Evolutionary conservation across 257 asterid species (phyloP), one percentile per base, ranked within the genome.

Genomic region (Voacanga thouarsii): DNA sequence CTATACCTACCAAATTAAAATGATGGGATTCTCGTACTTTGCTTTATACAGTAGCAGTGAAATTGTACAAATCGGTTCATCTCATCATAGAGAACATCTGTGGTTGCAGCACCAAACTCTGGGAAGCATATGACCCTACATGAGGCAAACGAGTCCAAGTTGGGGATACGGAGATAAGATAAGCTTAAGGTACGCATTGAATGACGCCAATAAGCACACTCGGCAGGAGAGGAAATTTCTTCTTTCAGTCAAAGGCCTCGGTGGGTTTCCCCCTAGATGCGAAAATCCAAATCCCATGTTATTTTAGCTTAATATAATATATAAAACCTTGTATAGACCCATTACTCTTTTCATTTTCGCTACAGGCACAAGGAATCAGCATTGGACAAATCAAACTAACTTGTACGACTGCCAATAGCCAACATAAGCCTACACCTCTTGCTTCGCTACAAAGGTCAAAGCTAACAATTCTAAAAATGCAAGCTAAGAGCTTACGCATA

Each of bases 151-250:
- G 78, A 44, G 39, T 57, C 23, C n/a, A 19, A 26, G 55, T 8
- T 37, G 77, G 66, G 63, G 39, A 78, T 72, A 72, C 60, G 33
- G 64, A 50, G 82, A 79, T 73, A 73, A 73, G 78, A 57, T 65
- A 24, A 51, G 74, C 61, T 65, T 16, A 56, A 55, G 12, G 56
- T 16, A 69, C 59, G 60, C 76, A 78, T 49, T 65, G 19, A 68
- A 12, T 75, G 60, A 75, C 47, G 72, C 47, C 33, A 15, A 44
- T 60, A 11, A n/a, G 7, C 18, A 45, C 6, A 6, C n/a, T 47
- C 45, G 2, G 26, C 19, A 7, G 72, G 50, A 66, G 49, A 16
- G 72, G 59, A 74, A 56, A 39, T 0, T 39, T 19, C 33, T 19
- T 18, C 44, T 2, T 30, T 72, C 45, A 33, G 77, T 72, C 49